Conservation (phyloP, 805 yeast species). For the Hanseniaspora taiwanica region DNA sequence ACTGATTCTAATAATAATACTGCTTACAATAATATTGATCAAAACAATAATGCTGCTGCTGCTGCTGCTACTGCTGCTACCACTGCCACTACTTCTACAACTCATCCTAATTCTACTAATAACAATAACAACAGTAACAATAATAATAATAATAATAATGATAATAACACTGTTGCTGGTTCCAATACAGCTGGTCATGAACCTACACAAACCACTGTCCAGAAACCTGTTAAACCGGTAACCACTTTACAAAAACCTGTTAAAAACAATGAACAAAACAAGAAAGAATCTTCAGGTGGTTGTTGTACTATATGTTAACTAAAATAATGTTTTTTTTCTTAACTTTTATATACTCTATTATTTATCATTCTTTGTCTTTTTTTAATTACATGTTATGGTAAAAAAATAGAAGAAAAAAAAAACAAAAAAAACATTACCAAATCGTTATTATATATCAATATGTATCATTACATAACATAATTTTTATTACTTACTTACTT, state of each 20-base stretch:
- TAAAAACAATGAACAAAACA: too few species aligned
- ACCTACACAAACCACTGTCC: neutral
- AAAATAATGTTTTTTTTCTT: too few species aligned
- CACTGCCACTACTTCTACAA: neutral
- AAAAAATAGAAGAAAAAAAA: too few species aligned
- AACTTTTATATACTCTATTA: too few species aligned
- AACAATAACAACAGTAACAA: neutral
- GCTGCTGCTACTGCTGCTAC: neutral
- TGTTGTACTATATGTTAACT: slow-evolving; percentile 22
- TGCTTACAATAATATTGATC: slow-evolving; percentile 2
- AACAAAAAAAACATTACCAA: too few species aligned
- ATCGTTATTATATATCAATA: too few species aligned
- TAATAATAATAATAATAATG: neutral
- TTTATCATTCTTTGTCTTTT: too few species aligned
- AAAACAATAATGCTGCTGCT: neutral
- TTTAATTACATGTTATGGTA: too few species aligned
- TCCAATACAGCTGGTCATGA: neutral
- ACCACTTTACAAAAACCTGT: too few species aligned
- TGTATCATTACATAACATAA: neutral
- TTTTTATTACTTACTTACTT: neutral
- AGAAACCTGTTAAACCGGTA: slow-evolving; percentile 7
- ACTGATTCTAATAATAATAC: too few species aligned
- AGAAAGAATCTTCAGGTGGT: slow-evolving; percentile 15
- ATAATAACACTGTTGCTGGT: neutral
- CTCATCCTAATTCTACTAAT: neutral